Base-by-base conservation (phyloP, 176 grass and related monocot species). In the Oryza rufipogon region DNA sequence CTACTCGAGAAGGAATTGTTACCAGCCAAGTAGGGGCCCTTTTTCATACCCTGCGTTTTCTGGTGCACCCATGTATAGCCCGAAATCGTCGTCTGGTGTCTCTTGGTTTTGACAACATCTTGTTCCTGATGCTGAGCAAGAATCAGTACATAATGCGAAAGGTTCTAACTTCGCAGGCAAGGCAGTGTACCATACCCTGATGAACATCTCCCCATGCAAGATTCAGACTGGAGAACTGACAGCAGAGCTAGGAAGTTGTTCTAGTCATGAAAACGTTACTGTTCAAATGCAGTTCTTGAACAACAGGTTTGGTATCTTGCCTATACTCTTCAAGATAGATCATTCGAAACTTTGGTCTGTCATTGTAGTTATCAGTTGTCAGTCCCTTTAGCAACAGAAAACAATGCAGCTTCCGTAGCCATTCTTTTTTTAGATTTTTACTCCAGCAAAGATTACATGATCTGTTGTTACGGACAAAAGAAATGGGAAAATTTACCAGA, bases 1-100 rank as follows among this genome's bases (percentile, higher is more conserved):
- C 83, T 68, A 75, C 49, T 90, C 1, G 96, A 98, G 71, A 98
- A 88, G 60, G 93, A 98, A 81, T 71, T 76, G 22, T 23, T 61
- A 25, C 36, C 56, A 23, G 73, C 80, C 34, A 91, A 85, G 68
- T 87, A 90, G 85, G 84, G 75, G 79, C 52, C 46, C 8, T 26
- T 73, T 80, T 70, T 38, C 19, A 42, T 17, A 48, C 81, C 72
- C 42, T 83, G 76, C 44, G 56, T 84, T 69, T 77, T 77, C 48
- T 79, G 72, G 28, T 82, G 75, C 63, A 78, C 85, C 36, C 36
- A 75, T 70, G 58, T 33, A 78, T 77, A 19, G 19, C 72, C 52
- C 10, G 77, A 32, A 69, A 73, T 19, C 30, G 36, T 73, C 30
- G 23, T 73, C 78, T 56, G 9, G 73, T 69, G 19, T 87, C 42